Evolutionary conservation across 23 red algal species (phyloP).

Genomic region (Porphyridium purpureum): DNA sequence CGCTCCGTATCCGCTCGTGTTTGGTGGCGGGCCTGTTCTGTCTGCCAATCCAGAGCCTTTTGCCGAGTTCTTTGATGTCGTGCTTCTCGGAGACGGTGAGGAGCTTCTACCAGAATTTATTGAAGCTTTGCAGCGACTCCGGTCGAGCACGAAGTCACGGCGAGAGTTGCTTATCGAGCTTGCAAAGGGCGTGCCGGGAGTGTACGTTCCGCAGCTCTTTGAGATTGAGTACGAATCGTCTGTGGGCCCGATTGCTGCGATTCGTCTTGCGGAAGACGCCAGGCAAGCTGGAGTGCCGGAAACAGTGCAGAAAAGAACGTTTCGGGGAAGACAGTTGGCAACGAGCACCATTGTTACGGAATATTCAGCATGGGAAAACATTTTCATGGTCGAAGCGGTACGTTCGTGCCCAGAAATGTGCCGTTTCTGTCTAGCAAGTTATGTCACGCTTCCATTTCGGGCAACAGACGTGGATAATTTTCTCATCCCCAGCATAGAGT

Average conservation of each 20-base stretch:
- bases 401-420: conserved; percentile 29
- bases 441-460: conserved; percentile 21
- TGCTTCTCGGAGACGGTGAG: conserved; percentile 21
- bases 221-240: conserved; percentile 11
- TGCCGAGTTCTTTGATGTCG: conserved; percentile 17
- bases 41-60: conserved; percentile 28
- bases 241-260: conserved; percentile 3
- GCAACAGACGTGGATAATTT: conserved; percentile 3
- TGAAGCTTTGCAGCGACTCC: background rate
- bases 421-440: conserved; percentile 16
- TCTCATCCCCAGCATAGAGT: conserved; percentile 14
- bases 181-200: background rate
- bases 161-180: conserved; percentile 1
- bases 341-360: conserved; percentile 15
- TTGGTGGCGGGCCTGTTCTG: conserved; percentile 25
- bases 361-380: conserved; percentile 26
- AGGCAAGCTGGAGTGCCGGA: too few species aligned
- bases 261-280: background rate
- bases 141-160: background rate
- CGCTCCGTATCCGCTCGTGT: conserved; percentile 7
- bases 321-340: conserved; percentile 8
- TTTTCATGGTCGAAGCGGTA: conserved; percentile 22
- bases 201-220: conserved; percentile 16
- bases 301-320: conserved; percentile 10
- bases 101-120: conserved; percentile 13